Evolutionary conservation across 2,329 filamentous ascomycete genomes (phyloP), one percentile per base, ranked within the genome.

Genomic region (Dothideomycetes sp.): DNA sequence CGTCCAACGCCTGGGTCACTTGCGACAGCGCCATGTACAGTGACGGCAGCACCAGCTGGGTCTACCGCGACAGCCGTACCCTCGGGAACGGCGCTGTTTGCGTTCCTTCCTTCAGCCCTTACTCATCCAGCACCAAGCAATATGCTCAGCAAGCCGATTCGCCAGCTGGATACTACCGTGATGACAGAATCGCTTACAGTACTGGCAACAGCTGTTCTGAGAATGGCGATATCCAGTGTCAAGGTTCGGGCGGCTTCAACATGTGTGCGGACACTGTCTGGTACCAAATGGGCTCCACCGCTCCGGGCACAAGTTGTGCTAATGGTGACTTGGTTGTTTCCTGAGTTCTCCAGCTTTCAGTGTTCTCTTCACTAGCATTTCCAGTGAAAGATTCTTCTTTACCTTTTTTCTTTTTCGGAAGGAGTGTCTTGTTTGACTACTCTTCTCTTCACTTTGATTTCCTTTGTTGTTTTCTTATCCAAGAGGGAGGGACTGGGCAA

Each of bases 81-180:
- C 59, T 63, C 12, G 51, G 56, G 5, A 53, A 47, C 3, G 62
- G 61, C 7, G 62, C 63, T 55, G 47, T 49, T 28, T 65, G 62
- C 38, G 43, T 57, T 27, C 60, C 60, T 1, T 49, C 51, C 34
- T 45, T 59, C 23, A 48, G 49, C 4, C 51, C 53, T 2, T 57
- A 52, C 41, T 41, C 48, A 2, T 33, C 35, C 9, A 28, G 42
- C 8, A 52, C 43, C 5, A 25, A 29, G 16, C 31, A 43, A 20
- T 49, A 53, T 22, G 50, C 34, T 11, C 55, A 57, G 44, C 54
- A 58, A 34, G 51, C 45, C 4, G 47, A 45, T 16, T 48, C 51
- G 15, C 41, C 47, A n/a, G 33, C 16, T 7, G 57, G 55, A 11
- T 52, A 47, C 31, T 55, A 56, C 33, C 24, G 58, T 18, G 56